These are phyloP conservation scores for Naganishia sp. DNA, from an alignment of 1,284 basidiomycete genomes.

Conservation along the genomic window DNA sequence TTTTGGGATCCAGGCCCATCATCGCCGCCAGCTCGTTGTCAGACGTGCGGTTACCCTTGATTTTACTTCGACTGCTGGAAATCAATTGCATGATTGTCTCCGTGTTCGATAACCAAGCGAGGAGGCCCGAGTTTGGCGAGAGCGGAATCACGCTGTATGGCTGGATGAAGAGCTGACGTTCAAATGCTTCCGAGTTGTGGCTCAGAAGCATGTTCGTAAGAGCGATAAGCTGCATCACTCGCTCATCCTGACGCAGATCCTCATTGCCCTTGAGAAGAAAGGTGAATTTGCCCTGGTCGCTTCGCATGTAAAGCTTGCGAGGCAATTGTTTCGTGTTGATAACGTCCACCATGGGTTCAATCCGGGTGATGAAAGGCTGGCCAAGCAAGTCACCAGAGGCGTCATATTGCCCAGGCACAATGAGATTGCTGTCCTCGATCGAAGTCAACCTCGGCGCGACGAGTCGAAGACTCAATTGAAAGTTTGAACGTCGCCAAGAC, in stretches of 20 bases:
- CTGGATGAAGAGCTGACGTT: conserved; percentile 43
- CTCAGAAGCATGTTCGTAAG: conserved; percentile 49
- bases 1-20: conserved; percentile 41
- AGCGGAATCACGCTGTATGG: conserved; percentile 43
- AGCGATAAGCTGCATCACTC: conserved; percentile 52
- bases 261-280: conserved; percentile 48
- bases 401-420: conserved; percentile 50
- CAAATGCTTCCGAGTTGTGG: conserved; percentile 46
- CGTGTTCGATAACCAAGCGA: conserved; percentile 49
- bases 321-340: conserved; percentile 42
- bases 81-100: conserved; percentile 46
- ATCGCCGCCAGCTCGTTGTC: conserved; percentile 46
- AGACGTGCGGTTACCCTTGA: conserved; percentile 39
- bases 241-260: conserved; percentile 41
- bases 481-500: conserved; percentile 42
- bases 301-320: conserved; percentile 44
- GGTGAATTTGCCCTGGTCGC: conserved; percentile 40
- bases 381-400: conserved; percentile 42
- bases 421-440: conserved; percentile 45
- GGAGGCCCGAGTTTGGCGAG: conserved; percentile 43
- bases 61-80: conserved; percentile 41
- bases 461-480: conserved; percentile 42
- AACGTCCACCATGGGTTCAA: conserved; percentile 43
- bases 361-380: conserved; percentile 47
- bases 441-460: conserved; percentile 44